Evolutionary conservation across 2,329 filamentous ascomycete genomes (phyloP).

Genomic region (Nothophaeocryptopus gaeumannii): DNA sequence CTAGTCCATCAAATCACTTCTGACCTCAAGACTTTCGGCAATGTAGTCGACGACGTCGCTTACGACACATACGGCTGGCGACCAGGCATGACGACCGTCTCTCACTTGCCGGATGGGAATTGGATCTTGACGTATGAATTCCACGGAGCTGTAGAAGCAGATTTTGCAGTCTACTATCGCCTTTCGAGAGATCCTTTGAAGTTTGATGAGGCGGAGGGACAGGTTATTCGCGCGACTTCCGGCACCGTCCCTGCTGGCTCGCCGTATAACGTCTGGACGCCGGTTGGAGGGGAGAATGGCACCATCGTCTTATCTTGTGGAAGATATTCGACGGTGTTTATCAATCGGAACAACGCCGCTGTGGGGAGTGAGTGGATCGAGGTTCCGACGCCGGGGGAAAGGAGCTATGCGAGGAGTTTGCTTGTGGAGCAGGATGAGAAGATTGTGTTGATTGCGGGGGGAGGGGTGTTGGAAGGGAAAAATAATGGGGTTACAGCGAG

Average conservation of each 20-base stretch:
- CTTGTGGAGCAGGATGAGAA: conserved; percentile 3
- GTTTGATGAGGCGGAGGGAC: conserved; percentile 44
- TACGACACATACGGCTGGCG: conserved; percentile 62
- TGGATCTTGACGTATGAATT: conserved; percentile 67
- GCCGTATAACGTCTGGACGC: conserved; percentile 54
- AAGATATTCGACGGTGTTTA: conserved; percentile 20
- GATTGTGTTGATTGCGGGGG: not conserved
- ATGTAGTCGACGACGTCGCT: conserved; percentile 60
- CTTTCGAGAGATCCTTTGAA: conserved; percentile 47
- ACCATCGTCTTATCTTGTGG: conserved; percentile 50
- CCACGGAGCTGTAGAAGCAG: conserved; percentile 46
- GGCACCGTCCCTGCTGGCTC: conserved; percentile 47
- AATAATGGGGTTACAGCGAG: conserved; percentile 1
- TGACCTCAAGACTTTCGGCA: conserved; percentile 60
- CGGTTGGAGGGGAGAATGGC: conserved; percentile 46
- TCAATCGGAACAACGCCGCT: not conserved
- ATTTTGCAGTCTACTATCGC: conserved; percentile 55
- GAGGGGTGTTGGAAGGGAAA: not conserved
- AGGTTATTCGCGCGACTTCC: conserved; percentile 44
- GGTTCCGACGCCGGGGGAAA: not conserved
- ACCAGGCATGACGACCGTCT: conserved; percentile 66
- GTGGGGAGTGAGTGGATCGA: conserved; percentile 5
- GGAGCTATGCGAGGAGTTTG: conserved; percentile 2
- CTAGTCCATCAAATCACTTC: conserved; percentile 61
- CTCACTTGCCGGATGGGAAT: conserved; percentile 51